Evolutionary conservation across 495 filamentous ascomycete genomes (phyloP), one percentile per base, ranked within the genome.

Genomic region (Penicillium paxilli): DNA sequence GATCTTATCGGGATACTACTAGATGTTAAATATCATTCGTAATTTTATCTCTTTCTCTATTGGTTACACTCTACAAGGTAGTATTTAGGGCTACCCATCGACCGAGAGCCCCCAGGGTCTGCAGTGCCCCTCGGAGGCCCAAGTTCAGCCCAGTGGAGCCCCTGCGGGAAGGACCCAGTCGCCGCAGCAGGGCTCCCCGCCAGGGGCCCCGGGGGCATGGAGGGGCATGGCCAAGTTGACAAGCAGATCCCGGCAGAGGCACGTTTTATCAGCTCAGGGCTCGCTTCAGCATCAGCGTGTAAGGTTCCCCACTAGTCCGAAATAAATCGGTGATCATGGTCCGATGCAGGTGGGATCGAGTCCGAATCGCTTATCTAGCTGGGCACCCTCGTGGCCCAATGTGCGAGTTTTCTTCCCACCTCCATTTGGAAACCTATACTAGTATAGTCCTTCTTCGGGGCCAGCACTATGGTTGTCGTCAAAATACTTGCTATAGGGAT

Each of bases 331-430:
- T 14, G 40, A 42, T 22, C 40, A 21, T 12, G 11, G 19, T 23
- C 40, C 17, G 21, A 42, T 42, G 40, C 40, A 42, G 40, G 21
- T 23, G 17, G 19, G 19, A 42, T 42, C 19, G 40, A 42, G 23
- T 23, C n/a, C 19, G 40, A 42, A 42, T 23, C n/a, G 40, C 40
- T 42, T 42, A 42, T 42, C 40, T 42, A 42, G 40, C 40, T 42
- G 40, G 21, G 20, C 19, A 22, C 40, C 40, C 40, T 42, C 40
- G 40, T 42, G 40, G 40, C 8, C n/a, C 10, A 21, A 22, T 42
- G 20, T 42, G 40, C 21, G 40, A 21, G 19, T 42, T 42, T 21
- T 41, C 16, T 41, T 42, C n/a, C 40, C 23, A n/a, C 16, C 35
- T 12, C 26, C 26, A 12, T 19, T 7, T 12, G 17, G 35, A 16